A percentile compares a stretch with the other conserved stretches of the same genome.
These are phyloP conservation scores for Ascochyta fabae DNA, from an alignment of 2,329 filamentous ascomycete species.

Conservation along the genomic window DNA sequence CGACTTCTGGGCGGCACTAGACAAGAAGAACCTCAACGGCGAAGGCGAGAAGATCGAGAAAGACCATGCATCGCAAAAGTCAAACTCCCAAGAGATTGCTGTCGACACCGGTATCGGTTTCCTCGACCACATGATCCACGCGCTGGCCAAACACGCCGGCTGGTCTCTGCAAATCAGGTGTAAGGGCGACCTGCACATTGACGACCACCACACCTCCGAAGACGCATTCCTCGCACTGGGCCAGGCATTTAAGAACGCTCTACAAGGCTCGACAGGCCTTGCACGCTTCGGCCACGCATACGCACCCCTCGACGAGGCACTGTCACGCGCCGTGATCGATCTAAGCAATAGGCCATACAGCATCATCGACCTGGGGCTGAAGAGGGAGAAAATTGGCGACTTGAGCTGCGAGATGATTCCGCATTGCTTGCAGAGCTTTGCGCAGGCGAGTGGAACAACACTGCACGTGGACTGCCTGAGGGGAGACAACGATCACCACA, in stretches of 20 bases:
- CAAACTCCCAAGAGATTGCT: slow-evolving; percentile 82
- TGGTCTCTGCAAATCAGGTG: slow-evolving; percentile 88
- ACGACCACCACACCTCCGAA: slow-evolving; percentile 98
- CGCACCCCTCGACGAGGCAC: slow-evolving; percentile 91
- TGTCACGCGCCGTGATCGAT: slow-evolving; percentile 92
- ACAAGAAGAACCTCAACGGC: slow-evolving; percentile 45
- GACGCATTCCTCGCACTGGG: slow-evolving; percentile 93
- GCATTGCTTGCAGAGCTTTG: slow-evolving; percentile 93
- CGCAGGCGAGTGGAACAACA: slow-evolving; percentile 87
- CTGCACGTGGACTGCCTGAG: slow-evolving; percentile 91
- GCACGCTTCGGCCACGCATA: slow-evolving; percentile 92
- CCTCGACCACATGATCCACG: slow-evolving; percentile 98
- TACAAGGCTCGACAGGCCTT: slow-evolving; percentile 79
- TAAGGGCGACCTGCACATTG: slow-evolving; percentile 91
- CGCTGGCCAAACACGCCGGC: slow-evolving; percentile 91
- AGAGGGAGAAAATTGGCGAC: slow-evolving; percentile 91
- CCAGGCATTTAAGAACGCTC: slow-evolving; percentile 78
- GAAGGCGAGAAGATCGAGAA: slow-evolving; percentile 50
- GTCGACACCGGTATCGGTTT: slow-evolving; percentile 96
- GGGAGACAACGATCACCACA: slow-evolving; percentile 93
- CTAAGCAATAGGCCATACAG: slow-evolving; percentile 89
- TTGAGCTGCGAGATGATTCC: slow-evolving; percentile 93
- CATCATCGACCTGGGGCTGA: slow-evolving; percentile 82
- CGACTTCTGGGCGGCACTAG: slow-evolving; percentile 54
- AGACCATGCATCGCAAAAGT: slow-evolving; percentile 82